These are phyloP conservation scores for Dictyophora rubrovolvata DNA, from an alignment of 768 basidiomycete species.

Conservation along the genomic window DNA sequence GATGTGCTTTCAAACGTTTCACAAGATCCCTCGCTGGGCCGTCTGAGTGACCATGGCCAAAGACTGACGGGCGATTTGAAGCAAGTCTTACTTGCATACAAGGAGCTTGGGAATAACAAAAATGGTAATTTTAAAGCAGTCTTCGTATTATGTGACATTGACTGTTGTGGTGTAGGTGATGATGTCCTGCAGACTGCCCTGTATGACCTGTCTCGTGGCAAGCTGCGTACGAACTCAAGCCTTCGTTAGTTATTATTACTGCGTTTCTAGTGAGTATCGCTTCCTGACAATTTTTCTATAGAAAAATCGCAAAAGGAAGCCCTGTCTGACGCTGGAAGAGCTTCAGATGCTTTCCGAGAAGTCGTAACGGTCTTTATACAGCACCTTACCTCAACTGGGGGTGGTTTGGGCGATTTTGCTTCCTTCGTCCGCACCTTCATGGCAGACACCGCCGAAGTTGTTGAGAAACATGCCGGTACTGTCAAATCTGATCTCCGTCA, in stretches of 20 bases:
- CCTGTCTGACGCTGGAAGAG: conserved; percentile 36
- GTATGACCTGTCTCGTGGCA: conserved; percentile 52
- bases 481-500: conserved; percentile 45
- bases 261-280: not conserved
- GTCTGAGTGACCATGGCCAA: conserved; percentile 47
- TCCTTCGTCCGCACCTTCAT: conserved; percentile 55
- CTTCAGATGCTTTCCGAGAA: conserved; percentile 40
- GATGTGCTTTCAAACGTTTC: conserved; percentile 34
- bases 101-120: conserved; percentile 41
- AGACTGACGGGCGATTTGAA: conserved; percentile 40
- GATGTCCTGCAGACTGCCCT: conserved; percentile 54
- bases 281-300: not conserved
- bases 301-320: conserved; percentile 35
- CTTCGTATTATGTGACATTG: not conserved
- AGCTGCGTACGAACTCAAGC: conserved; percentile 16
- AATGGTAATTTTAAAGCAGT: conserved; percentile 33
- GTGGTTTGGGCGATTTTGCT: conserved; percentile 51
- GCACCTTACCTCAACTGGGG: conserved; percentile 40
- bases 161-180: conserved; percentile 34
- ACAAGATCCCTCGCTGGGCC: conserved; percentile 28
- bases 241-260: not conserved
- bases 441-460: conserved; percentile 53
- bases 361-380: conserved; percentile 44
- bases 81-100: conserved; percentile 48
- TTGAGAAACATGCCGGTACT: conserved; percentile 40